A percentile compares a stretch with the other conserved stretches of the same genome.
phyloP scores from a whole-genome alignment of 2,329 filamentous ascomycete species.

The Pseudohalonectria lignicola region DNA sequence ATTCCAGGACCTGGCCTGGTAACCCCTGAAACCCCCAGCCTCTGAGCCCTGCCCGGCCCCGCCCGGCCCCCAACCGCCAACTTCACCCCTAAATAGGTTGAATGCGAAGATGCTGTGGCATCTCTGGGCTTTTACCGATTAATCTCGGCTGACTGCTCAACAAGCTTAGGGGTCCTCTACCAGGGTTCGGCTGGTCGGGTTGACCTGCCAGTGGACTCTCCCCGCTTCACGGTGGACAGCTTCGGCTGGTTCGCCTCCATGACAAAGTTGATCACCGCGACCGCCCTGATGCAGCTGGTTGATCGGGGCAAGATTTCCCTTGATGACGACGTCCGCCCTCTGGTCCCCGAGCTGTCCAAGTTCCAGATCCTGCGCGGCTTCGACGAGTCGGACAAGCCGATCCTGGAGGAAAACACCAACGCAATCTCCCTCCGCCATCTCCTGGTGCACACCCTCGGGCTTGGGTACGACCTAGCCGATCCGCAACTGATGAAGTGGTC shows the following conservation, averaged over 20 bases:
- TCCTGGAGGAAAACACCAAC: slow-evolving; percentile 29
- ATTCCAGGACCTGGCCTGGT: too few relatives aligned
- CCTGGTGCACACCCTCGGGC: slow-evolving; percentile 42
- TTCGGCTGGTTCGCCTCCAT: slow-evolving; percentile 43
- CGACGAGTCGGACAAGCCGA: slow-evolving; percentile 14
- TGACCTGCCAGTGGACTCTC: slow-evolving; percentile 15
- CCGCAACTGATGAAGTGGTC: slow-evolving; percentile 33
- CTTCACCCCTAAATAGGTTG: too few relatives aligned
- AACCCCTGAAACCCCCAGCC: too few relatives aligned
- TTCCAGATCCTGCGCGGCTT: slow-evolving; percentile 27
- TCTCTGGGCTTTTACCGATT: neutral
- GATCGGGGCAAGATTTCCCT: slow-evolving; percentile 35
- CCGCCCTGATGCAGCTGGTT: slow-evolving; percentile 47
- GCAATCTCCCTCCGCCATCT: slow-evolving; percentile 48
- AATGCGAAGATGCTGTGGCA: neutral
- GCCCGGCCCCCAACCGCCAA: too few relatives aligned
- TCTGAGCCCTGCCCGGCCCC: too few relatives aligned
- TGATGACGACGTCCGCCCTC: slow-evolving; percentile 32
- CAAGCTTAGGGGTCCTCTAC: slow-evolving; percentile 25
- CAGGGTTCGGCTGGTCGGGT: slow-evolving; percentile 23
- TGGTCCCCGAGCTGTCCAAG: slow-evolving; percentile 37
- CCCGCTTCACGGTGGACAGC: slow-evolving; percentile 18
- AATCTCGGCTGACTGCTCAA: too few relatives aligned
- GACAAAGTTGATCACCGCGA: slow-evolving; percentile 41
- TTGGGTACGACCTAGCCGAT: slow-evolving; percentile 46